Percentiles rank a stretch among this genome's conserved stretches.
Conservation (phyloP, 2,329 filamentous ascomycete genomes). For the Colletotrichum cereale region DNA sequence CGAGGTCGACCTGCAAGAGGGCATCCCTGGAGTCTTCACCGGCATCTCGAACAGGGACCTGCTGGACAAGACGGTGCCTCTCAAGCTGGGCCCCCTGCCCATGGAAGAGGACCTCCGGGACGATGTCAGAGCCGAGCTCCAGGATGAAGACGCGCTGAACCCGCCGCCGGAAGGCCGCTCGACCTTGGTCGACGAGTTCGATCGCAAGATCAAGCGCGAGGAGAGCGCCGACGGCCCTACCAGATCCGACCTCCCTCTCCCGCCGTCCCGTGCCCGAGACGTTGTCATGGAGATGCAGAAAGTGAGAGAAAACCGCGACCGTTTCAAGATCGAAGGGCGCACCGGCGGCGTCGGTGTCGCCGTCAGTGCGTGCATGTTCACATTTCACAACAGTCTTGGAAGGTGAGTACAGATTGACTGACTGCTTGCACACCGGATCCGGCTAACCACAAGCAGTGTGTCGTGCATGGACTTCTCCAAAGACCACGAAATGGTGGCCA, state of each 20-base stretch:
- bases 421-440: not conserved
- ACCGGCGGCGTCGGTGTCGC: slow-evolving; percentile 86
- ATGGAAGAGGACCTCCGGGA: slow-evolving; percentile 86
- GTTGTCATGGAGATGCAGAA: slow-evolving; percentile 95
- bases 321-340: slow-evolving; percentile 87
- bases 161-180: slow-evolving; percentile 78
- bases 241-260: slow-evolving; percentile 84
- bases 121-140: slow-evolving; percentile 88
- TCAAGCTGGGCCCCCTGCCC: slow-evolving; percentile 85
- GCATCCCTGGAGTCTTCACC: slow-evolving; percentile 72
- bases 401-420: slow-evolving; percentile 67
- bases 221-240: slow-evolving; percentile 86
- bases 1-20: slow-evolving; percentile 73
- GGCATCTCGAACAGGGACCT: slow-evolving; percentile 73
- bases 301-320: slow-evolving; percentile 90
- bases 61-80: slow-evolving; percentile 65
- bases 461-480: slow-evolving; percentile 97
- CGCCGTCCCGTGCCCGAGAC: slow-evolving; percentile 88
- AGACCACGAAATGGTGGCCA: slow-evolving; percentile 87
- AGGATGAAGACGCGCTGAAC: slow-evolving; percentile 84
- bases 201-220: slow-evolving; percentile 88
- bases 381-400: slow-evolving; percentile 96
- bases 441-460: slow-evolving; percentile 65
- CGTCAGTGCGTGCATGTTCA: slow-evolving; percentile 96
- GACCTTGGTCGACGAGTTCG: slow-evolving; percentile 88